Evolutionary conservation across 306 rosid genomes (phyloP), one percentile per base, ranked within the genome.

Genomic region (Cucurbita ficifolia): DNA sequence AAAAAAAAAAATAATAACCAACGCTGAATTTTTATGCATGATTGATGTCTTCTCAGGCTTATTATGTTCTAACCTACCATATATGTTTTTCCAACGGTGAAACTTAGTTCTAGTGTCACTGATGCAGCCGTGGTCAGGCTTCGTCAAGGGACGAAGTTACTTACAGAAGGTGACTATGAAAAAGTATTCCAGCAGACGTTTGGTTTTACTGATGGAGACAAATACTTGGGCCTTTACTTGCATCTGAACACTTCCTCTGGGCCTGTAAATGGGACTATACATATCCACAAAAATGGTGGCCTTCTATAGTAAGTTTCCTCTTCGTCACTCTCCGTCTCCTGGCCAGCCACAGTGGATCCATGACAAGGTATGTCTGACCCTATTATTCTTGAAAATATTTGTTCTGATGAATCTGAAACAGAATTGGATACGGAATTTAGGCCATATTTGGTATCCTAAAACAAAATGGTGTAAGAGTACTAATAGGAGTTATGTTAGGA

Each of bases 121-220:
- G 92, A 90, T 69, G 87, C 98, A 50, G 96, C 91, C 45, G 71
- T 85, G 82, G 96, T 87, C 5, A 87, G 87, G 85, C 75, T 90
- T 75, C 78, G 77, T 71, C 88, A 84, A 46, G 88, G 96, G 59
- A 86, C 96, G 42, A 90, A 79, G 80, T 54, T 81, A 42, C 77
- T 90, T 29, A 62, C 86, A 8, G 77, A 79, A n/a, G 96, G 96
- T 72, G 98, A 96, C 12, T 42, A 70, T 50, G 92, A 85, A 0
- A 86, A 83, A 73, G 51, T 85, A 29, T 92, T 88, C 83, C 86
- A 76, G 72, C 80, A 85, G 35, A 76, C 80, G 75, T 92, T 88
- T 81, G 84, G 84, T 35, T 49, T 16, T 4, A n/a, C 85, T 40
- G 76, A 62, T 19, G 91, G 82, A 74, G 98, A 92, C 83, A 87